These are phyloP conservation scores for Rhododendron vialii DNA, from an alignment of 148 eudicot genomes.

Conservation along the genomic window DNA sequence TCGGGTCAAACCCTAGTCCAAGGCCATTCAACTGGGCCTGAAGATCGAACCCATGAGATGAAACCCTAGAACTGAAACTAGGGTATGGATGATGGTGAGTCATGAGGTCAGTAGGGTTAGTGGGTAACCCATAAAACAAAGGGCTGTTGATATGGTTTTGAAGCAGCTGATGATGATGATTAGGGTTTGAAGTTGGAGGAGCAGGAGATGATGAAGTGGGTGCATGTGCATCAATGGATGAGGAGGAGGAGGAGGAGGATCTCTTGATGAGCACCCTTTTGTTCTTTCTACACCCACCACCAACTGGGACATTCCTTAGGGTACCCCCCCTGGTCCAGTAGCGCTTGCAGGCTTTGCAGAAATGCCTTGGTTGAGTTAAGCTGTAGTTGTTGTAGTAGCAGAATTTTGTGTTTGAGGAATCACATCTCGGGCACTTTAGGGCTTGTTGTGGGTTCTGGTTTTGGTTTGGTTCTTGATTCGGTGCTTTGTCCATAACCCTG, in stretches of 20 bases:
- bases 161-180: background rate
- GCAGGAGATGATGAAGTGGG: constrained; percentile 3
- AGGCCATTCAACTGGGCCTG: constrained; percentile 32
- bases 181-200: background rate
- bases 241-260: constrained; percentile 3
- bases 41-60: constrained; percentile 30
- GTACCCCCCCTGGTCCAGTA: constrained; percentile 77
- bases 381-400: constrained; percentile 43
- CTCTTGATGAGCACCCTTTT: constrained; percentile 34
- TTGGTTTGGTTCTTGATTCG: constrained; percentile 17
- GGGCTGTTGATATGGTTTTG: constrained; percentile 18
- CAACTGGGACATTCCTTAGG: constrained; percentile 52
- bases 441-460: constrained; percentile 13
- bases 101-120: constrained; percentile 27
- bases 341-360: constrained; percentile 68
- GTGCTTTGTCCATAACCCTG: constrained; percentile 17
- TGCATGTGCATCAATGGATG: constrained; percentile 6
- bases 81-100: constrained; percentile 22
- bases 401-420: constrained; percentile 38
- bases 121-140: constrained; percentile 14
- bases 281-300: constrained; percentile 49
- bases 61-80: constrained; percentile 28
- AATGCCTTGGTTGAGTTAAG: constrained; percentile 48
- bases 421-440: constrained; percentile 54
- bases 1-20: constrained; percentile 47